Base-by-base conservation (phyloP, 768 basidiomycete genomes). In the Rhizopogon sp. region DNA sequence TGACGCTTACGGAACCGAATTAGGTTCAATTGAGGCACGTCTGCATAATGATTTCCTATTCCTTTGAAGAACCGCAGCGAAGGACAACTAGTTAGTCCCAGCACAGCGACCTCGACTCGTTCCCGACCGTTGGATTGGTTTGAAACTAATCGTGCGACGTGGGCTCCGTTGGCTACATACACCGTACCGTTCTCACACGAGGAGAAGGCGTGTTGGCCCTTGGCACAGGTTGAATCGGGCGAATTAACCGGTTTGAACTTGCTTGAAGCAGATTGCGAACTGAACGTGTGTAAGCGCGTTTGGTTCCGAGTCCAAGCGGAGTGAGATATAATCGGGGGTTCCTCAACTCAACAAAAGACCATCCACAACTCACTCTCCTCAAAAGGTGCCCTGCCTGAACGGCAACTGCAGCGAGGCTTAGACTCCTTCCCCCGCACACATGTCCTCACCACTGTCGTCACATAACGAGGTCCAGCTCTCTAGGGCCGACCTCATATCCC, bases 401-500 rank as follows among this genome's bases (percentile, higher is more conserved):
- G 35, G 22, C 14, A 35, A 35, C 22, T 20, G 35, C 16, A 40
- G 8, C 47, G 47, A 49, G 47, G 47, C 47, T 49, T 14, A 10
- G 31, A 33, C 31, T 33, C 13, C 5, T 49, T 49, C 9, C 22
- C 20, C 6, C 1, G 16, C 35, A 22, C 35, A 22, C 55, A 68
- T 69, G 67, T 42, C 55, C 45, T 35, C 52, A 33, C 50, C 25
- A 7, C 39, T 51, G 22, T 33, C 40, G 22, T 49, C 62, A 46
- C 66, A 72, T 62, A 77, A 77, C 61, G 64, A 73, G 6, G 64
- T 72, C 31, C 67, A 65, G 9, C 65, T 77, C 40, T 64, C 57
- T 33, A 55, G 59, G 20, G 2, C 47, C 0, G 67, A 68, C 52
- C 79, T 88, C 56, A 47, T 72, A 28, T 56, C 62, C 2, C 72